Percentiles rank a stretch among this genome's conserved stretches.
These are phyloP conservation scores for Cutaneotrichosporon mucoides DNA, from an alignment of 1,284 basidiomycete genomes.

Conservation along the genomic window DNA sequence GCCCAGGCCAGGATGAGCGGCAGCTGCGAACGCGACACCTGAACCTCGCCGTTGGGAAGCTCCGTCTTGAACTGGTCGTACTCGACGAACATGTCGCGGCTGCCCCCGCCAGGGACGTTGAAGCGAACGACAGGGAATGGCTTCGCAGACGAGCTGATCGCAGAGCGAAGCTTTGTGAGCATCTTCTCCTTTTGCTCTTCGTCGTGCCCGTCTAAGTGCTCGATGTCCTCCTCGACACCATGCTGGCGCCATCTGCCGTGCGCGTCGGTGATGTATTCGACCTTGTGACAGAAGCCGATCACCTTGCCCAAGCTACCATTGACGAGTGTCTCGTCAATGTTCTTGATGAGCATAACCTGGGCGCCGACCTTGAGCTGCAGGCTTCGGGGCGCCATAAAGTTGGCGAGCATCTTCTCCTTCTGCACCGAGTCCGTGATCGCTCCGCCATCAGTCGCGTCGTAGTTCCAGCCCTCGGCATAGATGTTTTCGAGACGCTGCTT, in stretches of 20 bases:
- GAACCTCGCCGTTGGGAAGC: slow-evolving; percentile 72
- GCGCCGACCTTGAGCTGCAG: slow-evolving; percentile 66
- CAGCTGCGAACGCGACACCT: slow-evolving; percentile 67
- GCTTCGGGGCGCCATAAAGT: slow-evolving; percentile 63
- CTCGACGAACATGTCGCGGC: slow-evolving; percentile 58
- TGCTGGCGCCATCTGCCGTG: slow-evolving; percentile 28
- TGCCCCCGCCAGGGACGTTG: slow-evolving; percentile 57
- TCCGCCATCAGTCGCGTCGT: slow-evolving; percentile 58
- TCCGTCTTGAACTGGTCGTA: slow-evolving; percentile 81
- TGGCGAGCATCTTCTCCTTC: slow-evolving; percentile 62
- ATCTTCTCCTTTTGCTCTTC: slow-evolving; percentile 47
- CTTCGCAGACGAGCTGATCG: slow-evolving; percentile 30
- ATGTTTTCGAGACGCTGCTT: slow-evolving; percentile 55
- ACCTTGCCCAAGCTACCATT: slow-evolving; percentile 79
- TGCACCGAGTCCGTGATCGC: slow-evolving; percentile 54
- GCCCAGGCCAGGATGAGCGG: slow-evolving; percentile 87
- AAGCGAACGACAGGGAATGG: slow-evolving; percentile 75
- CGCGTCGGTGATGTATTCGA: slow-evolving; percentile 27
- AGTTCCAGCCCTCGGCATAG: slow-evolving; percentile 53
- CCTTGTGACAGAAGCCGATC: slow-evolving; percentile 57
- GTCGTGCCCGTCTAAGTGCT: slow-evolving; percentile 30
- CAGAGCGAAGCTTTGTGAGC: slow-evolving; percentile 35
- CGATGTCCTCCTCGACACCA: slow-evolving; percentile 18
- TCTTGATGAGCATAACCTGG: slow-evolving; percentile 70
- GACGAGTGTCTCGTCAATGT: slow-evolving; percentile 66